phyloP scores from a whole-genome alignment of 306 rosid genomes.

The Cucumis sativus region DNA sequence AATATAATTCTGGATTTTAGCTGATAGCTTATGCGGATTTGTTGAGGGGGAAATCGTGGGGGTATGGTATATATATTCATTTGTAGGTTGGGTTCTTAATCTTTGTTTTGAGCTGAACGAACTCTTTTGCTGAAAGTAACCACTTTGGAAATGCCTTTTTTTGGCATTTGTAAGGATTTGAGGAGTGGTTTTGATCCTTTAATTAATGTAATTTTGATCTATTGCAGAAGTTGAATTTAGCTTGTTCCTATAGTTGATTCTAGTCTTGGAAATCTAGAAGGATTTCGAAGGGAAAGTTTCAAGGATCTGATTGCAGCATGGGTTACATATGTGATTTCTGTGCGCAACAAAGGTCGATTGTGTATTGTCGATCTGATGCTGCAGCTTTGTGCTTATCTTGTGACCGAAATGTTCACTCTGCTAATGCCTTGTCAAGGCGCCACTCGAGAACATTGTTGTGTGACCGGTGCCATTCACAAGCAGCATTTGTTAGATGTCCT shows the following conservation, averaged over 20 bases:
- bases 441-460: constrained; percentile 77
- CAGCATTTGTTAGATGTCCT: constrained; percentile 67
- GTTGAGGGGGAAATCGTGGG: neutral
- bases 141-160: neutral
- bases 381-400: constrained; percentile 92
- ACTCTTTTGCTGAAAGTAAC: neutral
- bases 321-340: constrained; percentile 87
- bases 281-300: constrained; percentile 15
- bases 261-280: constrained; percentile 13
- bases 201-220: neutral
- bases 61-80: neutral
- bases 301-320: constrained; percentile 33
- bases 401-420: constrained; percentile 91
- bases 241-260: neutral
- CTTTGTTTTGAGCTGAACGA: neutral
- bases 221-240: constrained; percentile 7
- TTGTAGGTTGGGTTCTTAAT: neutral
- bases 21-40: neutral
- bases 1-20: neutral
- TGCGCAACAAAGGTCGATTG: constrained; percentile 76
- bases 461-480: constrained; percentile 74
- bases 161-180: neutral
- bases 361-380: constrained; percentile 85
- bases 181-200: neutral
- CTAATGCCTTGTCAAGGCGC: constrained; percentile 86